Base-by-base conservation (phyloP, 805 yeast genomes). In the Ogataea henricii region DNA sequence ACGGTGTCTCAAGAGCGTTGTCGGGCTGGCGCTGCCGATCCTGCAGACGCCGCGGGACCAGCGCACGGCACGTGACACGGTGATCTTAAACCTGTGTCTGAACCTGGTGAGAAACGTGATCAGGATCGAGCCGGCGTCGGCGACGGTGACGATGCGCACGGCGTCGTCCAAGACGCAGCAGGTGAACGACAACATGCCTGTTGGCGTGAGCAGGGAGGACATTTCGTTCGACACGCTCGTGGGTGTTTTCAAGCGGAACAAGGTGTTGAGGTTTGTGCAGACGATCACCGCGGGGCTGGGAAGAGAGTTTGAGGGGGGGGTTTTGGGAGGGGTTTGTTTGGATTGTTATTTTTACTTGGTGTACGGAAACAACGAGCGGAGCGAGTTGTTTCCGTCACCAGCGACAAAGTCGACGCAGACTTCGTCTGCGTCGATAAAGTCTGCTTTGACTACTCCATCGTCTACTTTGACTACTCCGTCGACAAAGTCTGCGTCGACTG, bases 91-190 rank as follows among this genome's bases (percentile, higher is more conserved):
- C 46, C 72, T 92, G 49, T 88, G 86, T 22, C 67, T 91, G 13
- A 80, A 79, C 43, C 81, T 94, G 59, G 75, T 90, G 52, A 76
- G 96, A 52, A 94, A 94, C 62, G 57, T 94, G n/a, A 68, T 87
- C 7, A 76, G 81, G 34, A 89, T 92, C 27, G 89, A 85, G 54
- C 92, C 91, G 0, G 81, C 86, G 1, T 81, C 76, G 29, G 56
- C 76, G 4, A 74, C 83, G 1, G 65, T 81, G 7, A 68, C 80
- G 2, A 66, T 71, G 1, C 74, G 74, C 40, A 73, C 65, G 47
- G 42, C 69, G 5, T 47, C 66, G 9, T 68, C 73, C 34, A 60
- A 54, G 38, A 46, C 56, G 6, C 60, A 56, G 22, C 49, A 71
- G 55, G 47, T 60, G 17, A 55, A 55, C 47, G 60, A 64, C 43